A percentile compares a stretch with the other conserved stretches of the same genome.
Conservation (phyloP, 1,284 basidiomycete species). For the Taiwanofungus camphoratus region DNA sequence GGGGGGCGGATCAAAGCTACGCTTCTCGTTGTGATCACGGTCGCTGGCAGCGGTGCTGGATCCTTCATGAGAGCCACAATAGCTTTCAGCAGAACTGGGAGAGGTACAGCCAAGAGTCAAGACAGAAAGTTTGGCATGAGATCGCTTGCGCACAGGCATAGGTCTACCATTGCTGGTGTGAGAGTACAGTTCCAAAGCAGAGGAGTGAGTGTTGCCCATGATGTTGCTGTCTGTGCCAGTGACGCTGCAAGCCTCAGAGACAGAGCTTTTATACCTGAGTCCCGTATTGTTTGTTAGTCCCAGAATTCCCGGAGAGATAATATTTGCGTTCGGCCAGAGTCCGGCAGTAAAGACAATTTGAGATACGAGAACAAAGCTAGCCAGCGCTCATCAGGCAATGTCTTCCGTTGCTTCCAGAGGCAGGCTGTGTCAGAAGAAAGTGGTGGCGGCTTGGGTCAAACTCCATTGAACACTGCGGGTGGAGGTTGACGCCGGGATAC, state of each 20-base stretch:
- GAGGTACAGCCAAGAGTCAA: slow-evolving; percentile 27
- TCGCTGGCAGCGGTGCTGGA: slow-evolving; percentile 11
- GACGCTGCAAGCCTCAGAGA: slow-evolving; percentile 3
- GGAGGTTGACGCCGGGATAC: slow-evolving; percentile 9
- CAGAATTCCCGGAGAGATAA: slow-evolving; percentile 11
- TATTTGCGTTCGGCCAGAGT: slow-evolving; percentile 18
- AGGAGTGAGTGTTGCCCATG: slow-evolving; percentile 31
- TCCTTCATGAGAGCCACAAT: slow-evolving; percentile 16
- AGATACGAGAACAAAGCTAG: slow-evolving; percentile 16
- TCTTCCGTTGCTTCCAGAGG: slow-evolving; percentile 12
- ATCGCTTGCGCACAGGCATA: slow-evolving; percentile 23
- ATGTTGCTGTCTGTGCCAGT: slow-evolving; percentile 4
- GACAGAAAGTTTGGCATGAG: slow-evolving; percentile 21
- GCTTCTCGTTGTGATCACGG: slow-evolving; percentile 20
- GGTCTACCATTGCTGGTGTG: slow-evolving; percentile 12
- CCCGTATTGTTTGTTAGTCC: background rate
- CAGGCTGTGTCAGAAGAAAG: slow-evolving; percentile 17
- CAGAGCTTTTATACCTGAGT: too few species aligned
- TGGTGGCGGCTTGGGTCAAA: slow-evolving; percentile 10
- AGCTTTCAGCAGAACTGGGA: slow-evolving; percentile 18
- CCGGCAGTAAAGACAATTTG: slow-evolving; percentile 11
- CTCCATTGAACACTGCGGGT: slow-evolving; percentile 3
- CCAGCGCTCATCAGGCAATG: slow-evolving; percentile 20
- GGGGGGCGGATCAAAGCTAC: slow-evolving; percentile 25
- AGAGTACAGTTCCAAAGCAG: slow-evolving; percentile 15